A percentile compares a stretch with the other conserved stretches of the same genome.
These are phyloP conservation scores for Pichia sp. DNA, from an alignment of 1,139 yeast genomes.

Conservation along the genomic window DNA sequence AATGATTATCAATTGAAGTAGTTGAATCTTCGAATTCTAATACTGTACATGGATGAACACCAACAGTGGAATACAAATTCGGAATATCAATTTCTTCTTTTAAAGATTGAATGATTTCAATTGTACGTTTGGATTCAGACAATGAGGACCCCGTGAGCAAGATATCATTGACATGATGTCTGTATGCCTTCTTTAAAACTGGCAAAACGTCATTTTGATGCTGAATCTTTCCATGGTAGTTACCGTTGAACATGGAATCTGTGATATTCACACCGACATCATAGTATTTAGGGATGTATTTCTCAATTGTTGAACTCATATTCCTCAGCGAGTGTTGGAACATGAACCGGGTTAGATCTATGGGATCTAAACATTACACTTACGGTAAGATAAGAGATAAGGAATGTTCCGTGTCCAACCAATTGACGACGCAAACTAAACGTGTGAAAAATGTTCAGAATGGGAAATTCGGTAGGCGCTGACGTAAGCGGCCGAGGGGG, in stretches of 20 bases:
- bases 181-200: conserved; percentile 66
- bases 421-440: no score
- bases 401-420: no score
- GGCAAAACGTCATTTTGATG: conserved; percentile 68
- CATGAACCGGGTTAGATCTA: no score
- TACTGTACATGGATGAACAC: conserved; percentile 93
- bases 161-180: conserved; percentile 64
- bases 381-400: no score
- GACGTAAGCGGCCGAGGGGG: no score
- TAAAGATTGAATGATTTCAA: conserved; percentile 43
- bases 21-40: conserved; percentile 47
- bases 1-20: conserved; percentile 37
- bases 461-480: no score
- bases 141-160: conserved; percentile 83
- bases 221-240: conserved; percentile 59
- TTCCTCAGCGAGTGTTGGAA: no score
- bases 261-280: conserved; percentile 66
- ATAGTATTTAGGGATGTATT: conserved; percentile 25
- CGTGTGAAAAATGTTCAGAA: no score
- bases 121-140: conserved; percentile 53
- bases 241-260: conserved; percentile 84
- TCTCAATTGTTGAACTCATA: not conserved
- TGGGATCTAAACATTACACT: no score
- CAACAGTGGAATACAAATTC: conserved; percentile 67
- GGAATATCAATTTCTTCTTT: conserved; percentile 30